Conservation (phyloP, 2,329 filamentous ascomycete genomes). For the Beauveria asiatica region DNA sequence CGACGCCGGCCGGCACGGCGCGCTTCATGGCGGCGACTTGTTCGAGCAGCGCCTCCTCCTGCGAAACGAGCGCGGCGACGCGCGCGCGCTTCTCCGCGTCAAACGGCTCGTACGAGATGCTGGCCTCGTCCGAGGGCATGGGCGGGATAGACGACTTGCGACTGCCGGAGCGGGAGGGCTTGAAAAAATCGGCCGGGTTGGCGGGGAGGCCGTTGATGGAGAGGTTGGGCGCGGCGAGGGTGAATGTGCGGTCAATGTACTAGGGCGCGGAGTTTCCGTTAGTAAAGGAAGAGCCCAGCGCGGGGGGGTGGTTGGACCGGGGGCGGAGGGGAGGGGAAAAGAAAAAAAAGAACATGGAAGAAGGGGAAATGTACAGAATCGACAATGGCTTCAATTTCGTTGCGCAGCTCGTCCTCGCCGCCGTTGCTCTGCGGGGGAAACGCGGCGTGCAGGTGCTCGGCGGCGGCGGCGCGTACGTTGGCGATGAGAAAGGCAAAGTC, state of each 20-base stretch:
- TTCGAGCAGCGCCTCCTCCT: constrained; percentile 56
- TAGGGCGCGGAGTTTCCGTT: constrained; percentile 21
- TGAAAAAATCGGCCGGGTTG: constrained; percentile 29
- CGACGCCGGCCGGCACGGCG: constrained; percentile 37
- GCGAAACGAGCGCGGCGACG: constrained; percentile 50
- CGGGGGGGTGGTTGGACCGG: too few species aligned
- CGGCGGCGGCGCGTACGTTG: constrained; percentile 61
- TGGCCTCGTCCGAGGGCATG: constrained; percentile 18
- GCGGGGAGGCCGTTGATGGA: constrained; percentile 53
- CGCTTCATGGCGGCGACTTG: constrained; percentile 55
- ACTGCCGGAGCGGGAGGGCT: constrained; percentile 19
- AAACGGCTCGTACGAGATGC: constrained; percentile 47
- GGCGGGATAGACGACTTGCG: constrained; percentile 20
- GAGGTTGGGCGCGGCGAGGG: constrained; percentile 49
- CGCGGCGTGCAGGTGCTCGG: constrained; percentile 56
- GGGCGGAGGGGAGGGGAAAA: not conserved
- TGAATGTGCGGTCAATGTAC: constrained; percentile 56
- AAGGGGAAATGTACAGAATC: constrained; percentile 37
- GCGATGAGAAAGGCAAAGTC: constrained; percentile 63
- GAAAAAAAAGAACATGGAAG: not conserved
- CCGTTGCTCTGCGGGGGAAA: constrained; percentile 55
- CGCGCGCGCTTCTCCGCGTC: constrained; percentile 49
- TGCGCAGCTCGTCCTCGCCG: constrained; percentile 48
- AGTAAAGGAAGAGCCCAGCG: not conserved
- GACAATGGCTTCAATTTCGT: constrained; percentile 50